These are phyloP conservation scores for Fusarium sp. DNA, from an alignment of 2,329 filamentous ascomycete genomes.

Conservation along the genomic window DNA sequence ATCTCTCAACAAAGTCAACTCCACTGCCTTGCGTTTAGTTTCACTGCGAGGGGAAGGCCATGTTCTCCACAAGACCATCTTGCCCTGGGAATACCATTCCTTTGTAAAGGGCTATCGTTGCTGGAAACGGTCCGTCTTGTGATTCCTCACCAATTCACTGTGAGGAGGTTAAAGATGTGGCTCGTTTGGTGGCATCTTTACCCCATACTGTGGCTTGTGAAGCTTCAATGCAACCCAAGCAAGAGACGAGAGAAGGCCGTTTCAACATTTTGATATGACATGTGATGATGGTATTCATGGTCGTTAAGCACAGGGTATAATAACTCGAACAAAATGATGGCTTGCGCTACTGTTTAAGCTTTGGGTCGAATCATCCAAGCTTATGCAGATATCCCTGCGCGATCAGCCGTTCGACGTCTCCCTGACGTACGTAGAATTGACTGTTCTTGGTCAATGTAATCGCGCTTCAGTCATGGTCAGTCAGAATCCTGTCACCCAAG, in stretches of 20 bases:
- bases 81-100: neutral
- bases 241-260: neutral
- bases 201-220: slow-evolving; percentile 20
- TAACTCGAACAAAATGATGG: slow-evolving; percentile 14
- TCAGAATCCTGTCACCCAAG: neutral
- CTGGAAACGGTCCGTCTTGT: neutral
- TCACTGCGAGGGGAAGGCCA: neutral
- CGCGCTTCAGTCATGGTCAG: slow-evolving; percentile 67
- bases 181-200: neutral
- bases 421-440: slow-evolving; percentile 96
- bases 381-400: slow-evolving; percentile 95
- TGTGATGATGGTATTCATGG: slow-evolving; percentile 12
- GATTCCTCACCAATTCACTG: neutral
- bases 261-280: neutral
- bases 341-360: neutral
- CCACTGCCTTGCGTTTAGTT: neutral
- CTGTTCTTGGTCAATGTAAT: slow-evolving; percentile 98
- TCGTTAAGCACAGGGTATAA: slow-evolving; percentile 29
- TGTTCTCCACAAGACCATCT: neutral
- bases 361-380: slow-evolving; percentile 70
- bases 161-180: neutral
- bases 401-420: slow-evolving; percentile 94
- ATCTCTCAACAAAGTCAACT: neutral
- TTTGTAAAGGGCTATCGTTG: neutral
- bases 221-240: slow-evolving; percentile 2